phyloP scores from a whole-genome alignment of 495 filamentous ascomycete species.

The Penicillium canescens region DNA sequence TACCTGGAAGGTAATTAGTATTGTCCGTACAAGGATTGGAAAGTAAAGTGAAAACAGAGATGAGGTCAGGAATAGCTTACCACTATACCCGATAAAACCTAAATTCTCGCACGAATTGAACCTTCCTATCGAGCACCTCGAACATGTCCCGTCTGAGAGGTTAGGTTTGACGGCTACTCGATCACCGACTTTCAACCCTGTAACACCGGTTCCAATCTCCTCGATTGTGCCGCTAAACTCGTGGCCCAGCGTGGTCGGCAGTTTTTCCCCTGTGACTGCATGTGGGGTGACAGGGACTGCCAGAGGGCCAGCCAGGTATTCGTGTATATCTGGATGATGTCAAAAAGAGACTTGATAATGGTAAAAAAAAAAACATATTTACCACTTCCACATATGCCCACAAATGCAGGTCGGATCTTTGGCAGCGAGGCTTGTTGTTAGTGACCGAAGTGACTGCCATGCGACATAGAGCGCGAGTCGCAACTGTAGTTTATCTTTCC shows the following conservation, averaged over 20 bases:
- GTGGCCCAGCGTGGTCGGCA: constrained; percentile 62
- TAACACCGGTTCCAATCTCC: constrained; percentile 56
- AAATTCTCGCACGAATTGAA: constrained; percentile 58
- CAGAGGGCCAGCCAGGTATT: constrained; percentile 57
- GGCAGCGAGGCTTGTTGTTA: background rate
- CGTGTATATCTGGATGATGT: constrained; percentile 53
- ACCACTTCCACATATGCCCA: constrained; percentile 39
- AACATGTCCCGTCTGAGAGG: constrained; percentile 58
- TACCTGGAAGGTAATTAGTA: constrained; percentile 15
- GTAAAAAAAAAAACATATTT: background rate
- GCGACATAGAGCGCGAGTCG: too few relatives aligned
- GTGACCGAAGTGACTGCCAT: background rate
- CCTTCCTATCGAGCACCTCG: constrained; percentile 48
- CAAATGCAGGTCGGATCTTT: constrained; percentile 36
- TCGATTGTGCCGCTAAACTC: constrained; percentile 61
- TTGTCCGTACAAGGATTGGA: background rate
- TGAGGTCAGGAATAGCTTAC: constrained; percentile 23
- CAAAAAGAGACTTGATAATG: background rate
- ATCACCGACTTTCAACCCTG: constrained; percentile 51
- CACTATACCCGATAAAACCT: constrained; percentile 61
- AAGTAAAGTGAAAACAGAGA: too few relatives aligned
- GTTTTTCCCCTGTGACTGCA: constrained; percentile 54
- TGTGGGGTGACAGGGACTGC: constrained; percentile 58
- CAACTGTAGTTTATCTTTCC: too few relatives aligned
- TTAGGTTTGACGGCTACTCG: constrained; percentile 60